Evolutionary conservation across 1,139 yeast species (phyloP), one percentile per base, ranked within the genome.

Genomic region (Candida tropicalis): DNA sequence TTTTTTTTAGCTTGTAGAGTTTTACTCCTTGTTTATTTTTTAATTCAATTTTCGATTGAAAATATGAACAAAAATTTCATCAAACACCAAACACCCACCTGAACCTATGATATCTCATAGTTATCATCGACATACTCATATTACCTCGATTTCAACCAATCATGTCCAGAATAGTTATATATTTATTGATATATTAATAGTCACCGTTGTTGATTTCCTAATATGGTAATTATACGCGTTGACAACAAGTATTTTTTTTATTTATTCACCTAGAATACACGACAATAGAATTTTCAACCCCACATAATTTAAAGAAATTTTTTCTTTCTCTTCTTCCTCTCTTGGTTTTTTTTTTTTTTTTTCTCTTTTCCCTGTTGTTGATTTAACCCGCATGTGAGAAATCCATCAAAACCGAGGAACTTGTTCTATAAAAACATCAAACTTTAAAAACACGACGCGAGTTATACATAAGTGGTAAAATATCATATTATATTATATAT

Each of bases 361-460:
- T 15, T 2, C 5, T 10, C 9, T 20, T 20, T 20, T 20, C 4
- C n/a, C n/a, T n/a, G n/a, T n/a, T n/a, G 3, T 20, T 20, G 23
- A 20, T 10, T 16, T 29, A 17, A 17, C 22, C 34, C 34, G 34
- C 34, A 31, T 31, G 34, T 31, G 34, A 31, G 34, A 31, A 31
- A 31, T 31, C 12, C n/a, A 3, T 5, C 23, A 17, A 17, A 31
- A 23, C 34, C 34, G 34, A 31, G 34, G 34, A 17, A n/a, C 7
- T 31, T 6, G 7, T 17, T 16, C 23, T 20, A 20, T 6, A 6
- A 20, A 20, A 20, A 6, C 8, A 20, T 20, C 2, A 6, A 20
- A 20, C 23, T 20, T 20, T 20, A 20, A 31, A 10, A 18, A 17
- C 10, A 18, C 24, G 15, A 31, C 35, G 35, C 35, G 35, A 31